Conservation (phyloP, 1,139 yeast genomes). For the Saccharomycopsis hybrid region DNA sequence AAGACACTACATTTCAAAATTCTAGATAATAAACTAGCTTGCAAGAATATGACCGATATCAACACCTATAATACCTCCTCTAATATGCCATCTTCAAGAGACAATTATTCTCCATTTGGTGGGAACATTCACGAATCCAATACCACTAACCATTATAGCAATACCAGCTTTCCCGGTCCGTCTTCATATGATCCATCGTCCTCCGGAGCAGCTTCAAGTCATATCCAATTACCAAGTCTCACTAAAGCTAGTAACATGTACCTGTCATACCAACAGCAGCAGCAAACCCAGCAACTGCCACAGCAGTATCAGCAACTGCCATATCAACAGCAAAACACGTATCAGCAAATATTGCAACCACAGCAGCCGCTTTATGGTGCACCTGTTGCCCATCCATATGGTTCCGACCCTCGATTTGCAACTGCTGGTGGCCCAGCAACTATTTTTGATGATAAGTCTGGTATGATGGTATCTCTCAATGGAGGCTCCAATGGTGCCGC, state of each 20-base stretch:
- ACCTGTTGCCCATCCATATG: neutral
- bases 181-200: neutral
- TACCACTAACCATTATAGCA: neutral
- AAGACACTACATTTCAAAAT: too few species aligned
- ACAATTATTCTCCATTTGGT: neutral
- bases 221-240: neutral
- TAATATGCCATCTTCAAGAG: neutral
- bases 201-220: neutral
- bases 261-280: neutral
- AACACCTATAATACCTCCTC: neutral
- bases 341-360: neutral
- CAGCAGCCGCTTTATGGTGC: neutral
- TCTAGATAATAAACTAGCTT: too few species aligned
- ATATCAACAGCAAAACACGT: neutral
- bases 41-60: neutral
- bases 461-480: conserved; percentile 3
- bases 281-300: too few species aligned
- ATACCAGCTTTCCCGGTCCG: neutral
- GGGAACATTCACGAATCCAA: too few species aligned
- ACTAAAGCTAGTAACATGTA: neutral
- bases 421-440: neutral
- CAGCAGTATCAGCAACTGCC: neutral
- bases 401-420: neutral
- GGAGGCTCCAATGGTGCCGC: neutral
- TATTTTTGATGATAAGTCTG: conserved; percentile 3